A percentile compares a stretch with the other conserved stretches of the same genome.
These are phyloP conservation scores for Ligustrum vulgare DNA, from an alignment of 257 asterid genomes.

Conservation along the genomic window DNA sequence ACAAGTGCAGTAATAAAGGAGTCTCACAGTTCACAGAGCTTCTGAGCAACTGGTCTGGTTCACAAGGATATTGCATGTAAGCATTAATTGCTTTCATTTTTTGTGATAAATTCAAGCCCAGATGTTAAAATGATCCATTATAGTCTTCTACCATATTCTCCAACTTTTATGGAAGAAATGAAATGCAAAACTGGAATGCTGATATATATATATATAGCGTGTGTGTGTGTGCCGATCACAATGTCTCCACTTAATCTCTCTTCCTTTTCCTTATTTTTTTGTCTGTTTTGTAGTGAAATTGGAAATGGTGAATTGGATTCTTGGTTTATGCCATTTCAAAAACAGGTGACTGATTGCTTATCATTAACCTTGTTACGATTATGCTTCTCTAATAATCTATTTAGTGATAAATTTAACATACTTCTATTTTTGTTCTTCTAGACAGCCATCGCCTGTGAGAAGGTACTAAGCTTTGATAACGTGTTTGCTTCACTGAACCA, in stretches of 20 bases:
- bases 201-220: not conserved
- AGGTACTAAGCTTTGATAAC: conserved; percentile 48
- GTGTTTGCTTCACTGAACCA: conserved; percentile 21
- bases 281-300: conserved; percentile 50
- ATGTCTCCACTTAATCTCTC: conserved; percentile 2
- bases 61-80: conserved; percentile 84
- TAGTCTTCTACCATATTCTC: not conserved
- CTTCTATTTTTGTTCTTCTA: conserved; percentile 22
- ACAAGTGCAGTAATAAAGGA: conserved; percentile 50
- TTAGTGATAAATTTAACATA: conserved; percentile 1
- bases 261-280: conserved; percentile 1
- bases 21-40: conserved; percentile 56
- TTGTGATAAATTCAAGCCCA: not conserved
- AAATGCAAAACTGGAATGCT: not conserved
- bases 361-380: not conserved
- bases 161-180: conserved; percentile 3
- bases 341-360: conserved; percentile 52
- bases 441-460: conserved; percentile 77
- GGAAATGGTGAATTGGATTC: conserved; percentile 89
- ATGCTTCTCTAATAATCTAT: conserved; percentile 1
- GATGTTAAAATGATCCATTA: not conserved
- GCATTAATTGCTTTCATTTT: conserved; percentile 24
- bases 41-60: conserved; percentile 67
- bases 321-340: conserved; percentile 73
- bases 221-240: not conserved